A percentile compares a stretch with the other conserved stretches of the same genome.
These are phyloP conservation scores for Schizochytrium sp. DNA, from an alignment of 108 stramenopile genomes.

Conservation along the genomic window DNA sequence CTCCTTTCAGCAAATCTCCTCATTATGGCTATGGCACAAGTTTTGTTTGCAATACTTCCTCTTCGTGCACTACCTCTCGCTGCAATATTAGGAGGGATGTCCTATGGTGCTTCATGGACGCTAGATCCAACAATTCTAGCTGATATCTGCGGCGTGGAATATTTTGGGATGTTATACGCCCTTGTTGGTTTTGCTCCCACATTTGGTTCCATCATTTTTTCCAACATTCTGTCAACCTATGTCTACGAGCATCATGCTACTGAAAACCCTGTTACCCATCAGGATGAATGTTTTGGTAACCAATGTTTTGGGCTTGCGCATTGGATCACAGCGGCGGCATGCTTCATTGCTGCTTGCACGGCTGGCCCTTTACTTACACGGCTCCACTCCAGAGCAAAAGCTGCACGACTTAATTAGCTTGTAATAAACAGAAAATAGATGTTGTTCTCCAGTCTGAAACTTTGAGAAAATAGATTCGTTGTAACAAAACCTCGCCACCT, in stretches of 20 bases:
- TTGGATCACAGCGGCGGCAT: background rate
- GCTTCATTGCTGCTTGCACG: background rate
- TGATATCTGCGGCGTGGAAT: conserved; percentile 40
- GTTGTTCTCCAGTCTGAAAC: no score
- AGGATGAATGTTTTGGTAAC: conserved; percentile 43
- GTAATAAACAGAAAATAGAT: no score
- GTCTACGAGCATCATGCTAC: conserved; percentile 35
- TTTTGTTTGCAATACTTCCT: conserved; percentile 24
- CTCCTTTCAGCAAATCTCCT: background rate
- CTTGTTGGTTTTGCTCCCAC: conserved; percentile 51
- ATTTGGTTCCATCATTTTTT: conserved; percentile 25
- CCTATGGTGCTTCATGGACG: conserved; percentile 56
- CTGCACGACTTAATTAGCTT: no score
- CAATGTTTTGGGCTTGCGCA: conserved; percentile 33
- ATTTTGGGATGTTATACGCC: conserved; percentile 40
- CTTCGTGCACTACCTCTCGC: background rate
- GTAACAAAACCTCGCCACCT: no score
- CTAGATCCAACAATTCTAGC: conserved; percentile 54
- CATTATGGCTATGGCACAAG: background rate
- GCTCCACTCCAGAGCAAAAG: no score
- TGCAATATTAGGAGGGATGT: background rate
- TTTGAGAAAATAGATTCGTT: no score
- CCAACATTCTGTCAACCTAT: background rate
- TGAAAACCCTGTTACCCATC: background rate
- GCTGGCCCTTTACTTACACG: background rate